Percentiles rank a stretch among this genome's conserved stretches.
phyloP scores from a whole-genome alignment of 2,329 filamentous ascomycete species.

The Aureobasidium sp. region DNA sequence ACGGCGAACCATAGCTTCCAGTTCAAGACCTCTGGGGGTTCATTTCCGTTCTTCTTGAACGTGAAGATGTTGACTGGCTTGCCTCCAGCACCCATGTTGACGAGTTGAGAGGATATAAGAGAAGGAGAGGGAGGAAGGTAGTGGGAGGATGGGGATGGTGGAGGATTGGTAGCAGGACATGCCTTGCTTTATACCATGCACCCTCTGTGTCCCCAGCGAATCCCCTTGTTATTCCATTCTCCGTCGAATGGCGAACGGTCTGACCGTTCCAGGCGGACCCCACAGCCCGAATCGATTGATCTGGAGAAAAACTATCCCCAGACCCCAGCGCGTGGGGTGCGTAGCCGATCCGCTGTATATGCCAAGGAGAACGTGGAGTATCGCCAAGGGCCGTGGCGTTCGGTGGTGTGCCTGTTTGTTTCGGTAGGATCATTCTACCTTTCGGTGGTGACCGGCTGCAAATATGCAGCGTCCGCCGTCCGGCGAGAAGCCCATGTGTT shows the following conservation, averaged over 20 bases:
- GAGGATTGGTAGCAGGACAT: neutral
- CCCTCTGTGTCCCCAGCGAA: neutral
- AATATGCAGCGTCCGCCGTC: neutral
- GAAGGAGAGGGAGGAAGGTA: neutral
- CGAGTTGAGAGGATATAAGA: neutral
- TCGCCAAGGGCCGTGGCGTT: neutral
- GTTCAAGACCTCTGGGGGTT: constrained; percentile 64
- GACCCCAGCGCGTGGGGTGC: constrained; percentile 1
- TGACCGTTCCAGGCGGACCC: constrained; percentile 3
- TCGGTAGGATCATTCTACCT: neutral
- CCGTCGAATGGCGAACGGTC: neutral
- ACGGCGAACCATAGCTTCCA: constrained; percentile 72
- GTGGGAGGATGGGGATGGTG: neutral
- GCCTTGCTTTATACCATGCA: constrained; percentile 12
- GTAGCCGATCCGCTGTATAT: neutral
- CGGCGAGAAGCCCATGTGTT: neutral
- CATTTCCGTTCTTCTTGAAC: constrained; percentile 48
- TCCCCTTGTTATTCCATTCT: neutral
- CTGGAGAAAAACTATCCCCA: constrained; percentile 2
- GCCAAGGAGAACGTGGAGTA: neutral
- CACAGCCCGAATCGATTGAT: neutral
- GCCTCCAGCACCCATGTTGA: constrained; percentile 18
- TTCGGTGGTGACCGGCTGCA: constrained; percentile 4
- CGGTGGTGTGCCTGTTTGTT: constrained; percentile 1
- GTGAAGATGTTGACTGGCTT: constrained; percentile 25